These are phyloP conservation scores for Chrysanthemum seticuspe DNA, from an alignment of 129 eudicot genomes.

Conservation along the genomic window DNA sequence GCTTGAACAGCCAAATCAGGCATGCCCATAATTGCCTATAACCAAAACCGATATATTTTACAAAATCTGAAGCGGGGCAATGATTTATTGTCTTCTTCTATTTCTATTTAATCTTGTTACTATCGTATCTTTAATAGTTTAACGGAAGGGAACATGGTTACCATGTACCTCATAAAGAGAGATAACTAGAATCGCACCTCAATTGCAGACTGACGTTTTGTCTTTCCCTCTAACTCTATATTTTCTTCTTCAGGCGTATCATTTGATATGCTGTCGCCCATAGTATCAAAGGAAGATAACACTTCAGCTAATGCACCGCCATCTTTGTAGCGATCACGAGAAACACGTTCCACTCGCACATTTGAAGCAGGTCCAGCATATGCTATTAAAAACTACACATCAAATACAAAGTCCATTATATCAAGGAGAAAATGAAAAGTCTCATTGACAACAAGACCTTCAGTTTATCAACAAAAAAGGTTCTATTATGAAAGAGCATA, in stretches of 20 bases:
- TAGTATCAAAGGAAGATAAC: constrained; percentile 50
- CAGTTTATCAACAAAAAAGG: neutral
- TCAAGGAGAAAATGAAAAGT: neutral
- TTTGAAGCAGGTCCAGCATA: constrained; percentile 95
- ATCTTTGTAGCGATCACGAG: constrained; percentile 52
- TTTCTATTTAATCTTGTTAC: constrained; percentile 10
- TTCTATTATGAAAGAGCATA: neutral
- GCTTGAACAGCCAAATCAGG: constrained; percentile 83
- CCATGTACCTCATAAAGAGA: neutral
- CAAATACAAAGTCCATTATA: neutral
- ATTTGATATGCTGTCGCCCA: constrained; percentile 16
- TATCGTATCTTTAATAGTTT: constrained; percentile 5
- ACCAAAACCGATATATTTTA: neutral
- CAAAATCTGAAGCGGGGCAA: neutral
- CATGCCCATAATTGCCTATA: constrained; percentile 77
- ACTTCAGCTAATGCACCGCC: constrained; percentile 80
- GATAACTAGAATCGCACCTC: constrained; percentile 45
- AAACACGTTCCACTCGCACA: constrained; percentile 73
- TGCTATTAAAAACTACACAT: constrained; percentile 59
- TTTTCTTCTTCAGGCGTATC: constrained; percentile 30
- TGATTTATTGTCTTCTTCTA: neutral
- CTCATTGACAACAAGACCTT: neutral
- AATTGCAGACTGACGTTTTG: constrained; percentile 30
- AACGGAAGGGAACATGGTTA: neutral
- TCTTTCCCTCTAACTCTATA: constrained; percentile 28